Percentiles rank a stretch among this genome's conserved stretches.
Conservation (phyloP, 441 rosid genomes). For the Brassica balearica region DNA sequence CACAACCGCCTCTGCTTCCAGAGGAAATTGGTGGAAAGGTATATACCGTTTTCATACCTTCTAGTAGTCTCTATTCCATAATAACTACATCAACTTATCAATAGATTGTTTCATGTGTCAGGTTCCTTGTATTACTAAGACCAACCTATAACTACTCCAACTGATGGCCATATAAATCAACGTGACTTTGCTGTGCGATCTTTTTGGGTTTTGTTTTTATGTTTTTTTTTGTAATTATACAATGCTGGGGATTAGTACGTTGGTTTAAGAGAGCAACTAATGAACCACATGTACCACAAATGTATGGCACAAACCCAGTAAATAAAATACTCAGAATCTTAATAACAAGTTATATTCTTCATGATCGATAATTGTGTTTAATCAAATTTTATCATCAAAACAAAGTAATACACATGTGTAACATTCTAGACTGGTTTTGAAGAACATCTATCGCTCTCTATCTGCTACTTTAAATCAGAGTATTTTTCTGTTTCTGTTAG, state of each 20-base stretch:
- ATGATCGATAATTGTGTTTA: neutral
- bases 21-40: slow-evolving; percentile 2
- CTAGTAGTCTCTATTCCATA: neutral
- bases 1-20: slow-evolving; percentile 4
- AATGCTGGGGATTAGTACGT: neutral
- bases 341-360: neutral
- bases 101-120: neutral
- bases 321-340: neutral
- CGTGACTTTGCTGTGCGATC: neutral
- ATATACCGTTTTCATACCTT: neutral
- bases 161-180: neutral
- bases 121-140: slow-evolving; percentile 3
- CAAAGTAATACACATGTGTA: neutral
- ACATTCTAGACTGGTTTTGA: neutral
- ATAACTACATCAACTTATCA: neutral
- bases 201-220: neutral
- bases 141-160: neutral
- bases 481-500: no score
- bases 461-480: neutral
- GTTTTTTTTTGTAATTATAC: neutral
- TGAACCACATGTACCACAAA: neutral
- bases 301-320: neutral
- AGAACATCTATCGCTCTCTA: neutral
- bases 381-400: neutral
- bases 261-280: neutral